Evolutionary conservation across 2,329 filamentous ascomycete genomes (phyloP).

Genomic region (Venturia aucupariae): DNA sequence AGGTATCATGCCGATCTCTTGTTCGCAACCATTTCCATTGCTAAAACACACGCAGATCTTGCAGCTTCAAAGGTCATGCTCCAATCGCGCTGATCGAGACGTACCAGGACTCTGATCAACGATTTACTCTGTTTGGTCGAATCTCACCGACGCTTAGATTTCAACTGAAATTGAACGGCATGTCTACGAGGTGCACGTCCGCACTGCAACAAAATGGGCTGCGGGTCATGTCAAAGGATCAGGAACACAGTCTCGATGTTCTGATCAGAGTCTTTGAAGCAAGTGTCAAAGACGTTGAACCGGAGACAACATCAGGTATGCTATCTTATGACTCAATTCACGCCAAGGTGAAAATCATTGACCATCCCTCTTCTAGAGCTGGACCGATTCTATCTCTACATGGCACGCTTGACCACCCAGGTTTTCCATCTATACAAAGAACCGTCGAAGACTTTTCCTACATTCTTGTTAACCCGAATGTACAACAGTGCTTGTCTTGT

Average conservation of each 20-base stretch:
- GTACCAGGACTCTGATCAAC: conserved; percentile 28
- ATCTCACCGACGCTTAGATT: conserved; percentile 28
- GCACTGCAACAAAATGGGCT: conserved; percentile 31
- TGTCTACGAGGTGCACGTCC: conserved; percentile 28
- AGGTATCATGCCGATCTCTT: conserved; percentile 20
- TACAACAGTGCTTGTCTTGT: conserved; percentile 13
- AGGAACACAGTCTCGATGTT: conserved; percentile 30
- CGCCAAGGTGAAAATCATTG: not conserved
- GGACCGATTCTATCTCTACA: conserved; percentile 23
- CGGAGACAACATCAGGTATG: conserved; percentile 26
- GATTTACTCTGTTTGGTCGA: conserved; percentile 26
- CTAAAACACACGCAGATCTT: conserved; percentile 22
- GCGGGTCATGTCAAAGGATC: conserved; percentile 28
- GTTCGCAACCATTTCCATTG: not conserved
- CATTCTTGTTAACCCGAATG: conserved; percentile 14
- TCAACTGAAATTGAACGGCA: conserved; percentile 30
- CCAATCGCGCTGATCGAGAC: conserved; percentile 27
- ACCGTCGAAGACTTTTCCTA: conserved; percentile 18
- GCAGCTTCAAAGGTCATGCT: conserved; percentile 30
- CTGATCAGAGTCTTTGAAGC: conserved; percentile 29
- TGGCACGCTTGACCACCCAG: conserved; percentile 28
- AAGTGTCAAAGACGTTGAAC: conserved; percentile 29
- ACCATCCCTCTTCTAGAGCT: conserved; percentile 21
- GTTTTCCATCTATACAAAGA: conserved; percentile 30
- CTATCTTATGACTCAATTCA: not conserved